phyloP scores from a whole-genome alignment of 495 filamentous ascomycete species.

The Penicillium canescens region DNA sequence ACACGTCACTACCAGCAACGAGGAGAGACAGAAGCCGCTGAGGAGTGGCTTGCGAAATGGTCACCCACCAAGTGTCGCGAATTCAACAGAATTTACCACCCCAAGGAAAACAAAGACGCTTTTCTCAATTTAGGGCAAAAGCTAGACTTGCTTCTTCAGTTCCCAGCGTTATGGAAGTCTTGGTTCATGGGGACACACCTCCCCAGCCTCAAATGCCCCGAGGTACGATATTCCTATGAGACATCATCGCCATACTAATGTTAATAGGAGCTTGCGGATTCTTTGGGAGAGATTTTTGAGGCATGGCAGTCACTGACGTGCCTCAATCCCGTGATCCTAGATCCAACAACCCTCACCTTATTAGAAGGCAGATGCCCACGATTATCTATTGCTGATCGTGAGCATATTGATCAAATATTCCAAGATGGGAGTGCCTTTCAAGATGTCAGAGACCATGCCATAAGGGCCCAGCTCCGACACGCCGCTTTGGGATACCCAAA shows the following conservation, averaged over 20 bases:
- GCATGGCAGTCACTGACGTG: conserved; percentile 2
- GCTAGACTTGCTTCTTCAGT: conserved; percentile 12
- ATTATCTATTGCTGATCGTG: conserved; percentile 17
- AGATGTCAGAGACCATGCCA: conserved; percentile 3
- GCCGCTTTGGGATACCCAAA: conserved; percentile 10
- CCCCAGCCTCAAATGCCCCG: conserved; percentile 1
- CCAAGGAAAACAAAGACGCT: not conserved
- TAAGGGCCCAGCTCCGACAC: conserved; percentile 7
- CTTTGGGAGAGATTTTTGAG: not conserved
- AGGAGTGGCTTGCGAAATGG: conserved; percentile 14
- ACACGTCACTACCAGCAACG: conserved; percentile 9
- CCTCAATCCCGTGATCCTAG: conserved; percentile 3
- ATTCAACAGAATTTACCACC: conserved; percentile 9
- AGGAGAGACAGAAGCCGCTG: conserved; percentile 2
- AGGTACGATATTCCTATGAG: conserved; percentile 2
- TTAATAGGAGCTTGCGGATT: conserved; percentile 8
- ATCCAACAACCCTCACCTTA: conserved; percentile 14
- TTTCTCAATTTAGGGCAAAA: not conserved
- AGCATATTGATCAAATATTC: conserved; percentile 12
- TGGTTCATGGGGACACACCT: conserved; percentile 15
- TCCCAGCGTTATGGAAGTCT: conserved; percentile 4
- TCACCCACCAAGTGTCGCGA: conserved; percentile 12
- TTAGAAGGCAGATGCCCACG: conserved; percentile 19
- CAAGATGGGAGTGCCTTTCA: conserved; percentile 11
- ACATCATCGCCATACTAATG: not conserved